Evolutionary conservation across 2,329 filamentous ascomycete species (phyloP).

Genomic region (Beauveria asiatica): DNA sequence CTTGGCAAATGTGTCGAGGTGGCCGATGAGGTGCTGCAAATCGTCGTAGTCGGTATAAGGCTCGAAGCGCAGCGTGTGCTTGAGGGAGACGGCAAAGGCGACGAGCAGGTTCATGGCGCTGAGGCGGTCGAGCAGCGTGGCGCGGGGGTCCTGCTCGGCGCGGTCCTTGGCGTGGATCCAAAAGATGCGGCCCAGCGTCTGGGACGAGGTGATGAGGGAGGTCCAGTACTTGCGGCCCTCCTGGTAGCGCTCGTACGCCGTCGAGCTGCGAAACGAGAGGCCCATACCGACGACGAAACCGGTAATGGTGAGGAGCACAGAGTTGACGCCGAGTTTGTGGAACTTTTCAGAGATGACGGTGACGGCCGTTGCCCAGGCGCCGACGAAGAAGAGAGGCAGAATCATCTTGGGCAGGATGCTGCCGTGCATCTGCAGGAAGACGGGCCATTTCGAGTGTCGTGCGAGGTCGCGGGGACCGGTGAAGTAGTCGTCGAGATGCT

Average conservation of each 20-base stretch:
- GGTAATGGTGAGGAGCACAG: constrained; percentile 53
- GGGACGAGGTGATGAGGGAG: constrained; percentile 49
- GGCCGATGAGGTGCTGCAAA: constrained; percentile 57
- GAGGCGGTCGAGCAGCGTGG: constrained; percentile 62
- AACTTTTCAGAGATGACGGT: constrained; percentile 45
- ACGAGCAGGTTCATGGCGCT: constrained; percentile 69
- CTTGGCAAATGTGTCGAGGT: constrained; percentile 68
- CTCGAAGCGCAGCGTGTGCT: constrained; percentile 78
- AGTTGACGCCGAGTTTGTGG: constrained; percentile 26
- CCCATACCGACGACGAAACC: constrained; percentile 76
- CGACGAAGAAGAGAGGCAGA: constrained; percentile 55
- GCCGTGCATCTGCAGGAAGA: constrained; percentile 67
- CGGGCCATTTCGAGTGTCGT: constrained; percentile 68
- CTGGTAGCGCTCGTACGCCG: constrained; percentile 65
- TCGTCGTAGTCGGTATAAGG: constrained; percentile 72
- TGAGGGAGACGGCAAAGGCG: constrained; percentile 68
- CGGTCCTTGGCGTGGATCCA: constrained; percentile 69
- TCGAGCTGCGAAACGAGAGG: constrained; percentile 69
- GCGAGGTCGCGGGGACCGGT: constrained; percentile 59
- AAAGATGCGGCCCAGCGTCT: constrained; percentile 66
- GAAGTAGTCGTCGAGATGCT: constrained; percentile 54
- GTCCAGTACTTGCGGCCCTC: constrained; percentile 59
- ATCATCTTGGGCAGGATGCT: constrained; percentile 68
- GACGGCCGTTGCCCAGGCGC: constrained; percentile 56
- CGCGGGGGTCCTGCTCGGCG: constrained; percentile 44